These are phyloP conservation scores for Fusarium goolgardi DNA, from an alignment of 2,329 filamentous ascomycete species.

Conservation along the genomic window DNA sequence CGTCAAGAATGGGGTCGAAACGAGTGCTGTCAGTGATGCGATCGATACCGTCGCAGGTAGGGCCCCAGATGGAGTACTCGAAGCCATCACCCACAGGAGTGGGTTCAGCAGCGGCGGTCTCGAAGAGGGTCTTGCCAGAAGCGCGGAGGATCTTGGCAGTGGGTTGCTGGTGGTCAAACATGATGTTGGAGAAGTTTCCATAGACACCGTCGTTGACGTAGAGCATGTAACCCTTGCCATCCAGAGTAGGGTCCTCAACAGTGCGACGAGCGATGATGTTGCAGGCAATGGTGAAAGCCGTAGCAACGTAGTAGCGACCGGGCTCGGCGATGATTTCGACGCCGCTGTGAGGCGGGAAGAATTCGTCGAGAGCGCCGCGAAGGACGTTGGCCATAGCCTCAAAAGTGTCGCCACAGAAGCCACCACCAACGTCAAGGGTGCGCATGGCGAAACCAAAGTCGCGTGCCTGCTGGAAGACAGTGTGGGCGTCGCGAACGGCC, in stretches of 20 bases:
- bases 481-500: slow-evolving; percentile 88
- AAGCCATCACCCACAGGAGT: slow-evolving; percentile 63
- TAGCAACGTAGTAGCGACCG: slow-evolving; percentile 93
- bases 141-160: slow-evolving; percentile 81
- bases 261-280: slow-evolving; percentile 96
- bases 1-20: slow-evolving; percentile 81
- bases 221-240: slow-evolving; percentile 87
- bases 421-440: slow-evolving; percentile 92
- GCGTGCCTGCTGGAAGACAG: slow-evolving; percentile 87
- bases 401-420: slow-evolving; percentile 91
- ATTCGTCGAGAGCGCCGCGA: slow-evolving; percentile 81
- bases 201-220: slow-evolving; percentile 98
- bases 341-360: slow-evolving; percentile 79
- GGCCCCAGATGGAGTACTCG: slow-evolving; percentile 97
- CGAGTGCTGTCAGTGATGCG: slow-evolving; percentile 86
- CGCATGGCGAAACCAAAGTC: slow-evolving; percentile 82
- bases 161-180: slow-evolving; percentile 97
- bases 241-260: slow-evolving; percentile 75
- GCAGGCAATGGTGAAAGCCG: slow-evolving; percentile 93
- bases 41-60: slow-evolving; percentile 97
- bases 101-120: slow-evolving; percentile 63
- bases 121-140: slow-evolving; percentile 67
- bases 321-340: slow-evolving; percentile 95
- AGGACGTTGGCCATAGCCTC: slow-evolving; percentile 89
- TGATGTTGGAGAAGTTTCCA: slow-evolving; percentile 98